Evolutionary conservation across 2,329 filamentous ascomycete genomes (phyloP).

Genomic region (Aspergillus jensenii): DNA sequence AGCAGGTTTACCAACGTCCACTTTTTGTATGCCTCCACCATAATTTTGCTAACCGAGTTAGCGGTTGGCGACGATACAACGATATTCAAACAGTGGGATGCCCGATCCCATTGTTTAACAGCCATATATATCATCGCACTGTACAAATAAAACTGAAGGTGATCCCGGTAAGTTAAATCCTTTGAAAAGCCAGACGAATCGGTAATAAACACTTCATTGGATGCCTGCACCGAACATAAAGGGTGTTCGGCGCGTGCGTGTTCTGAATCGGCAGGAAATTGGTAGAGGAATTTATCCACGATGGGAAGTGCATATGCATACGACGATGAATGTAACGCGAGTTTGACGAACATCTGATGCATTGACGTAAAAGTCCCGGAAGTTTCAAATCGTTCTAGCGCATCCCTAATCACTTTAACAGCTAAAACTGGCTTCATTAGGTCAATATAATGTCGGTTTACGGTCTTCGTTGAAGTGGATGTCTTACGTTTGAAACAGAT

Average conservation of each 20-base stretch:
- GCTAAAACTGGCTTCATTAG: conserved; percentile 37
- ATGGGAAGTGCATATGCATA: conserved; percentile 42
- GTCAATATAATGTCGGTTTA: background rate
- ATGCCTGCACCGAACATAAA: conserved; percentile 32
- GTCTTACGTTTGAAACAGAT: conserved; percentile 34
- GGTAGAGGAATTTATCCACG: conserved; percentile 42
- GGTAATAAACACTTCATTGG: conserved; percentile 36
- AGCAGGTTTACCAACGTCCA: conserved; percentile 79
- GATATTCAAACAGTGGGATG: conserved; percentile 62
- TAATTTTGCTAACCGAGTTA: conserved; percentile 69
- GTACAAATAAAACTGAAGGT: conserved; percentile 66
- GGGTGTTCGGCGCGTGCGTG: conserved; percentile 24
- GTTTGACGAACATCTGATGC: conserved; percentile 41
- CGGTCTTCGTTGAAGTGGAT: background rate
- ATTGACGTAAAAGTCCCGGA: conserved; percentile 44
- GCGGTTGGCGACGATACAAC: conserved; percentile 66
- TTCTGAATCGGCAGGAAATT: conserved; percentile 36
- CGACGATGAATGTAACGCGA: conserved; percentile 43
- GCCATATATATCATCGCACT: conserved; percentile 66
- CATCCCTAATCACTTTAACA: conserved; percentile 41
- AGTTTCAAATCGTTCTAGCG: conserved; percentile 46
- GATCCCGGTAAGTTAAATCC: conserved; percentile 40
- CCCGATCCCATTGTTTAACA: conserved; percentile 61
- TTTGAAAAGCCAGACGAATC: conserved; percentile 39
- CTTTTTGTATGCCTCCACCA: conserved; percentile 89